Evolutionary conservation across 2,329 filamentous ascomycete genomes (phyloP), one percentile per base, ranked within the genome.

Genomic region (Trichoderma sp.): DNA sequence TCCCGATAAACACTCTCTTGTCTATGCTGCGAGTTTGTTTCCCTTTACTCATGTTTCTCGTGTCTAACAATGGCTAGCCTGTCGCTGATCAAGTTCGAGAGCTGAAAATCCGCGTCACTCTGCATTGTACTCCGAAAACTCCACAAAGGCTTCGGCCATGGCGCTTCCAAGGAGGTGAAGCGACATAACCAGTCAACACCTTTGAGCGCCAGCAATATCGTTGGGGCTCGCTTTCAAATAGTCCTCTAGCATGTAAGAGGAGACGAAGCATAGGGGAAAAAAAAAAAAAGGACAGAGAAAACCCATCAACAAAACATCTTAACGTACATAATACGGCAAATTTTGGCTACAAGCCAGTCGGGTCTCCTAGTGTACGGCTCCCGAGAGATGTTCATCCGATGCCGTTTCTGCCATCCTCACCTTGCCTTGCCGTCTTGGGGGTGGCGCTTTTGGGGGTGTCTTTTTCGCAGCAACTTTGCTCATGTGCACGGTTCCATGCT

Each of bases 371-470:
- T 64, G 54, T 15, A 57, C 19, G 15, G 35, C 15, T 6, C 37
- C 64, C 19, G 64, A 15, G 22, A 67, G 42, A 4, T 52, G 45
- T 29, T 78, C 76, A 35, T 72, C 71, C 22, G 77, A 73, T 35
- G 76, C 72, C 17, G 73, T 71, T 60, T 78, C 77, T n/a, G 72
- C 72, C 29, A 73, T 70, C 68, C 79, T 81, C 70, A 81, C 75
- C 71, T 79, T 79, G 39, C 82, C 82, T 69, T 77, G 79, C 48
- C 83, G 77, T 70, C 83, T 78, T 6, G 83, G 83, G 9, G 81
- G 81, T 17, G 81, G 81, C 61, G 81, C 80, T 70, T 83, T 82
- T 1, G 81, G 81, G 3, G 81, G 81, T 19, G 78, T 75, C 70
- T 79, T 83, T 71, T 83, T 83, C 17, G 65, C 17, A 29, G 64